Evolutionary conservation across 352 stramenopile species (phyloP).

Genomic region (Globisporangium polare): DNA sequence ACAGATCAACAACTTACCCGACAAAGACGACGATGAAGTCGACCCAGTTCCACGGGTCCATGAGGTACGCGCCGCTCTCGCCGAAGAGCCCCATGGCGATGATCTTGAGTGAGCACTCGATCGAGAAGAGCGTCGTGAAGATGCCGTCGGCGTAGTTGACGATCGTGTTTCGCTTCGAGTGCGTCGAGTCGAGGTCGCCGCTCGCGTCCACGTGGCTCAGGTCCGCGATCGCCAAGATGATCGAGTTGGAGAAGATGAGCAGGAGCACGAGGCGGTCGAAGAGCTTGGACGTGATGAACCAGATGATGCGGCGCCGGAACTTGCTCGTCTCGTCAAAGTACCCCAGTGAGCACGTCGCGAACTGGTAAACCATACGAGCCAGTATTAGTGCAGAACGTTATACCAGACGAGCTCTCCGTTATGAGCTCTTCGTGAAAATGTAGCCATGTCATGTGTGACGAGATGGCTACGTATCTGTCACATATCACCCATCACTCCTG

Average conservation of each 20-base stretch:
- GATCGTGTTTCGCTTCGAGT: constrained; percentile 44
- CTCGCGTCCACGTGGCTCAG: constrained; percentile 35
- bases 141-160: constrained; percentile 42
- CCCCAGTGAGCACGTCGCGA: constrained; percentile 47
- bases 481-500: background rate
- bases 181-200: constrained; percentile 27
- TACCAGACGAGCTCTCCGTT: too few relatives aligned
- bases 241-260: constrained; percentile 76
- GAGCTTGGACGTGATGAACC: constrained; percentile 39
- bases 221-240: constrained; percentile 73
- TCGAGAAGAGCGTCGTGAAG: constrained; percentile 79
- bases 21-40: constrained; percentile 87
- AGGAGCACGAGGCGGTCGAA: constrained; percentile 73
- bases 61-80: constrained; percentile 64
- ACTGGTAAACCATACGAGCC: constrained; percentile 12
- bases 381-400: background rate
- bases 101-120: constrained; percentile 87
- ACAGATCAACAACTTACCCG: constrained; percentile 26
- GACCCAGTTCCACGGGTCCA: constrained; percentile 87
- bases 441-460: background rate
- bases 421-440: background rate
- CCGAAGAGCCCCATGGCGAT: constrained; percentile 75
- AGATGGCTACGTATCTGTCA: background rate
- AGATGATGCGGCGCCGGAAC: constrained; percentile 40
- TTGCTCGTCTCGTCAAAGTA: constrained; percentile 43